Evolutionary conservation across 1,284 basidiomycete genomes (phyloP).

Genomic region (Cryptococcus wingfieldii): DNA sequence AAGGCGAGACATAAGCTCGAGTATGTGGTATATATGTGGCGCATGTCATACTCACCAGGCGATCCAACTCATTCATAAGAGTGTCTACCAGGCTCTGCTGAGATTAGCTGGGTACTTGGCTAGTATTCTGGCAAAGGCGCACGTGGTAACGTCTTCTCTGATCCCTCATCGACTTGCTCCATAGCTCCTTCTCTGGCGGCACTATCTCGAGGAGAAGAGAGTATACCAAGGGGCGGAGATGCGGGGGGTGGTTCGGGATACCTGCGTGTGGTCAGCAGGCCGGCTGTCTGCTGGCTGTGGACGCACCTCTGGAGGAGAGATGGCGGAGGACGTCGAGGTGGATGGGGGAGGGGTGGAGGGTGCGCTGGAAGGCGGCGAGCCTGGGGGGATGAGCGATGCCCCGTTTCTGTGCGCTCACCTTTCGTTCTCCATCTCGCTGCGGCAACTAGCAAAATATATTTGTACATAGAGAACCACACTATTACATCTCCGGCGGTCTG

Average conservation of each 20-base stretch:
- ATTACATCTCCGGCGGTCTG: too few relatives aligned
- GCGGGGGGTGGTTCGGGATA: constrained; percentile 43
- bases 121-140: constrained; percentile 3
- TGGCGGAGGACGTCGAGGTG: constrained; percentile 35
- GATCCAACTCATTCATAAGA: constrained; percentile 30
- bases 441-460: too few relatives aligned
- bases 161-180: constrained; percentile 24
- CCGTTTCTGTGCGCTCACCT: too few relatives aligned
- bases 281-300: not conserved
- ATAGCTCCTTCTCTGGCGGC: constrained; percentile 33
- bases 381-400: constrained; percentile 13
- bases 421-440: too few relatives aligned
- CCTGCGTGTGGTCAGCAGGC: constrained; percentile 19
- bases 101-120: constrained; percentile 5
- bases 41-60: constrained; percentile 15
- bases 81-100: constrained; percentile 24
- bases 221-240: constrained; percentile 44
- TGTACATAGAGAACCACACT: too few relatives aligned
- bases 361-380: constrained; percentile 39
- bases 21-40: constrained; percentile 24
- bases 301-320: constrained; percentile 41
- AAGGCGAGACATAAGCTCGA: not conserved
- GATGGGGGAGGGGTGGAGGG: constrained; percentile 39
- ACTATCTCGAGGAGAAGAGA: constrained; percentile 39
- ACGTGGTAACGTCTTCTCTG: constrained; percentile 39